A percentile compares a stretch with the other conserved stretches of the same genome.
Conservation (phyloP, 1,284 basidiomycete genomes). For the Chondrostereum purpureum region DNA sequence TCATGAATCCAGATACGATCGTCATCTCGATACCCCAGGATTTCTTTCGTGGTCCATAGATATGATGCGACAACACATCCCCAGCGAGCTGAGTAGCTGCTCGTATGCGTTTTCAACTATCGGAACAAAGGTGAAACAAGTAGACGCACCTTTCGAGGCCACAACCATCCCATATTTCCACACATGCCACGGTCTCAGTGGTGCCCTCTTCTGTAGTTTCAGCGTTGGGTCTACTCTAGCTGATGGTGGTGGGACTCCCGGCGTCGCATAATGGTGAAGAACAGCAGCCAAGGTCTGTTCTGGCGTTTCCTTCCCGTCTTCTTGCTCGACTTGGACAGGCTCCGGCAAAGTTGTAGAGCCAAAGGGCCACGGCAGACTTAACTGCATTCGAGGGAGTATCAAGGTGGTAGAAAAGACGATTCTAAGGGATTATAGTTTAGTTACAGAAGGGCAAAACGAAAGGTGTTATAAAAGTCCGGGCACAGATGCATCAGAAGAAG, state of each 20-base stretch:
- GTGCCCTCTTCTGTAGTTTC: constrained; percentile 44
- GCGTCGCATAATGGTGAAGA: constrained; percentile 58
- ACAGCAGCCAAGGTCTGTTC: constrained; percentile 20
- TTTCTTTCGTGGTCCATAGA: constrained; percentile 78
- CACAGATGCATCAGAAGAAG: background rate
- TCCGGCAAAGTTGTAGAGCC: too few species aligned
- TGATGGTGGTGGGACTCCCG: constrained; percentile 60
- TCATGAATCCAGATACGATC: constrained; percentile 75
- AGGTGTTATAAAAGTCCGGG: background rate
- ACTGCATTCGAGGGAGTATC: background rate
- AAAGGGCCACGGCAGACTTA: background rate
- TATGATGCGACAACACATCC: constrained; percentile 65
- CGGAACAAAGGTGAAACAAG: background rate
- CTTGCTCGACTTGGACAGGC: constrained; percentile 1
- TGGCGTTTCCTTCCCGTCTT: background rate
- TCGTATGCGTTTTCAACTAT: background rate
- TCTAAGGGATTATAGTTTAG: too few species aligned
- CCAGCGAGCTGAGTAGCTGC: constrained; percentile 62
- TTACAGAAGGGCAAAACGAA: too few species aligned
- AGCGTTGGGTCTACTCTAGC: constrained; percentile 61
- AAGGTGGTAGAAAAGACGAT: background rate
- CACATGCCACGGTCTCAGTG: constrained; percentile 57
- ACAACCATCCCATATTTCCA: constrained; percentile 64
- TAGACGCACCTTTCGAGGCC: constrained; percentile 54
- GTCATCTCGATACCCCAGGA: constrained; percentile 91